Percentiles rank a stretch among this genome's conserved stretches.
Evolutionary conservation across 768 basidiomycete species (phyloP).

Genomic region (Xerocomus potaroensis): DNA sequence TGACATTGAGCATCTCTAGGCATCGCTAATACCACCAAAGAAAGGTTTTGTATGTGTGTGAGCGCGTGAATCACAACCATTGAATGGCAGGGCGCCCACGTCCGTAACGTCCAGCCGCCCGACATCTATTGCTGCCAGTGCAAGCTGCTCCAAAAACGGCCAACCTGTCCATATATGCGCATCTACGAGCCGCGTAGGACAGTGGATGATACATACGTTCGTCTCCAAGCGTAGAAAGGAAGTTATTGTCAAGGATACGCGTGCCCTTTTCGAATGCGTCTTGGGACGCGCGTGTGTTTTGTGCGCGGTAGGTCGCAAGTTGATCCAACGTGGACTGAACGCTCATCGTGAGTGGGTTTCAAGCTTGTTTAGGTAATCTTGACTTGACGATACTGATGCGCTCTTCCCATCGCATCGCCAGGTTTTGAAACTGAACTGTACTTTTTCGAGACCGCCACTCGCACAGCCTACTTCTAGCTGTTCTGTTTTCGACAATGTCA

Average conservation of each 20-base stretch:
- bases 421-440: too few relatives aligned
- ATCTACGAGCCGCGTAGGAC: neutral
- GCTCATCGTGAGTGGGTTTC: slow-evolving; percentile 37
- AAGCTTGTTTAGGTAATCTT: neutral
- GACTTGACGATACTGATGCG: too few relatives aligned
- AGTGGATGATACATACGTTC: slow-evolving; percentile 41
- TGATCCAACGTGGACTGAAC: slow-evolving; percentile 45
- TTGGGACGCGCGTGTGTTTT: slow-evolving; percentile 50
- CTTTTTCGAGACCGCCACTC: too few relatives aligned
- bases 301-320: slow-evolving; percentile 51
- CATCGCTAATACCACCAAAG: too few relatives aligned
- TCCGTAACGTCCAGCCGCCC: slow-evolving; percentile 71
- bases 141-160: slow-evolving; percentile 77
- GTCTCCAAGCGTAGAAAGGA: slow-evolving; percentile 44
- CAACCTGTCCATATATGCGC: slow-evolving; percentile 47
- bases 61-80: too few relatives aligned
- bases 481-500: too few relatives aligned
- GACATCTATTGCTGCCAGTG: slow-evolving; percentile 72
- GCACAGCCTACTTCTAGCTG: too few relatives aligned
- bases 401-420: too few relatives aligned
- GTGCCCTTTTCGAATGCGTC: slow-evolving; percentile 55
- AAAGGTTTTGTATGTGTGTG: too few relatives aligned
- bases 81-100: slow-evolving; percentile 47
- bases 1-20: slow-evolving; percentile 52
- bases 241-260: slow-evolving; percentile 46